Base-by-base conservation (phyloP, 345 rosid genomes). In the Rhodamnia argentea region DNA sequence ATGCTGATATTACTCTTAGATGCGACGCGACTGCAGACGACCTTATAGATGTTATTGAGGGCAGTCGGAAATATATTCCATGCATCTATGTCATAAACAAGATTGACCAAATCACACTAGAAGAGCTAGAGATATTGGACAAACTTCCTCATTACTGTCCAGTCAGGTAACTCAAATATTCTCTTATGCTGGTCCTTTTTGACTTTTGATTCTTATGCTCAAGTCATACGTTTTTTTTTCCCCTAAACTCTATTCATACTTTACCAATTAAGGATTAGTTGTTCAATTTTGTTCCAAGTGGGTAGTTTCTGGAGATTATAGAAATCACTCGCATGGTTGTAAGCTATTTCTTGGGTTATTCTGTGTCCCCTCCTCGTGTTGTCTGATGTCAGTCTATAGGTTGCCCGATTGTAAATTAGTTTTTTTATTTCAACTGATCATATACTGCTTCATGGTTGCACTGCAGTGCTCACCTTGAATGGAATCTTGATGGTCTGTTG, bases 141-240 rank as follows among this genome's bases (percentile, higher is more conserved):
- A 95, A 91, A 90, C 98, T 97, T 88, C 99, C 99, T 90, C 99
- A 97, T 86, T 96, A 97, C 90, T 97, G 98, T 87, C 99, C 99
- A 29, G n/a, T 97, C 93, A 97, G 99, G 99, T 97, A 87, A 44
- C 60, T 83, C 56, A 27, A 15, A 27, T 84, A 16, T 64, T 83
- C 81, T 82, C 57, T 82, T 22, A 83, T 32, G 55, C 26, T 18
- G 37, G 37, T 82, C 42, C 84, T 52, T 83, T 54, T 53, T n/a
- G 58, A 50, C 58, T 83, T 20, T 83, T 53, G 60, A 52, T 83
- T 83, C 29, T 53, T 70, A 10, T 70, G 13, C 81, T 70, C 47
- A 1, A 37, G 37, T 70, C 24, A 10, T 37, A 70, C 81, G 32
- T 70, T 37, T 50, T 51, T 51, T 51, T 51, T 51, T 10, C 2